phyloP scores from a whole-genome alignment of 768 basidiomycete species.

The Lactarius pseudohatsudake region DNA sequence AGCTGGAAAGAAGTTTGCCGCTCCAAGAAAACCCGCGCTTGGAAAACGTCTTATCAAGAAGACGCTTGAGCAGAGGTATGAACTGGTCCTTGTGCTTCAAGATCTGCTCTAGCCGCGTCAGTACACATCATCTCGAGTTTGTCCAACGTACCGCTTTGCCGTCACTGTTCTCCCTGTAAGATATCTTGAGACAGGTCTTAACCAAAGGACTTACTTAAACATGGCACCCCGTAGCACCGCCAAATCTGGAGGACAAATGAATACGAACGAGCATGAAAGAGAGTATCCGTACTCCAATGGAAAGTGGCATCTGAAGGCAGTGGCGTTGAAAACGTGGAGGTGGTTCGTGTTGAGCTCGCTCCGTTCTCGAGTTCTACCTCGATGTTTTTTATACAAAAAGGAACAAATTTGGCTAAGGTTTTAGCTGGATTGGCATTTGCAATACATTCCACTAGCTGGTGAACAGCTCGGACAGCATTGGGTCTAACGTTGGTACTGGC shows the following conservation, averaged over 20 bases:
- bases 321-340: constrained; percentile 59
- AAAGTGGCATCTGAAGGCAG: constrained; percentile 81
- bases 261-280: not conserved
- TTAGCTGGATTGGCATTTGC: constrained; percentile 78
- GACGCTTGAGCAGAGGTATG: constrained; percentile 55
- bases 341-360: constrained; percentile 72
- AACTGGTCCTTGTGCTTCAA: constrained; percentile 63
- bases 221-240: constrained; percentile 79
- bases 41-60: constrained; percentile 70
- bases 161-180: constrained; percentile 37
- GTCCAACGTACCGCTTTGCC: constrained; percentile 53
- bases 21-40: constrained; percentile 84
- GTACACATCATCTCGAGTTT: not conserved
- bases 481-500: constrained; percentile 77
- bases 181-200: not conserved
- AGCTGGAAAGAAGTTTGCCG: constrained; percentile 71
- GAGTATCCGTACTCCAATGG: constrained; percentile 69
- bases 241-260: constrained; percentile 49
- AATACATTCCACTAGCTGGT: constrained; percentile 82
- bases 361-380: constrained; percentile 78
- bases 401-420: constrained; percentile 75
- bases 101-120: constrained; percentile 43
- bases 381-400: constrained; percentile 70
- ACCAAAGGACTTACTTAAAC: constrained; percentile 59
- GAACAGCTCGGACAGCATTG: constrained; percentile 84